phyloP scores from a whole-genome alignment of 768 basidiomycete species.

The Pholiota conissans region DNA sequence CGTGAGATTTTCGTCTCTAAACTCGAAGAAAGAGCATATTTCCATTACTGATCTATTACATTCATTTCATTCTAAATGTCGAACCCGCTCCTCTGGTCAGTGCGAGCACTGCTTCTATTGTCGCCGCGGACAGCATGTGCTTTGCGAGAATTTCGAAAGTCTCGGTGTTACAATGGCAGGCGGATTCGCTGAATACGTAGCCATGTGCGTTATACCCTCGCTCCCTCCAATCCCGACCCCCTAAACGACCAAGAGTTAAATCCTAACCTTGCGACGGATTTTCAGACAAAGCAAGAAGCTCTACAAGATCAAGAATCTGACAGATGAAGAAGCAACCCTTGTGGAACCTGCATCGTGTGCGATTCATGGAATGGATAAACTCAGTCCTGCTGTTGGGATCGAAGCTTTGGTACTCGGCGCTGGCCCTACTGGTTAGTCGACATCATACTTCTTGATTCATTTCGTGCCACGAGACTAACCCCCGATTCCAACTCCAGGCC shows the following conservation, averaged over 20 bases:
- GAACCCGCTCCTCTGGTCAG: slow-evolving; percentile 33
- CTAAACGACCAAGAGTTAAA: not conserved
- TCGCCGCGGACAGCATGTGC: slow-evolving; percentile 72
- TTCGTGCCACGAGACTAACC: slow-evolving; percentile 2
- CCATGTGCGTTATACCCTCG: slow-evolving; percentile 53
- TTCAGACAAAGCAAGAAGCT: slow-evolving; percentile 59
- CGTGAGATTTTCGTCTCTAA: slow-evolving; percentile 36
- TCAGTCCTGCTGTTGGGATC: slow-evolving; percentile 76
- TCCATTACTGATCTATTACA: not conserved
- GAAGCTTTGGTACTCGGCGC: slow-evolving; percentile 86
- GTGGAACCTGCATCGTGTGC: slow-evolving; percentile 91
- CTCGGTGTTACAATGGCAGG: slow-evolving; percentile 80
- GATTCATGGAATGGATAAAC: slow-evolving; percentile 88
- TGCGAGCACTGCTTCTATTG: slow-evolving; percentile 88
- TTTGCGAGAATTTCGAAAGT: slow-evolving; percentile 87
- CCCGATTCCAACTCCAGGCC: slow-evolving; percentile 30
- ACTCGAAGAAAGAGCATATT: not conserved
- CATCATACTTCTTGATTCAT: slow-evolving; percentile 22
- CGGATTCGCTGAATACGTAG: slow-evolving; percentile 88
- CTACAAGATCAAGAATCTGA: slow-evolving; percentile 86
- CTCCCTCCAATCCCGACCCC: not conserved
- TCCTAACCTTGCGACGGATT: slow-evolving; percentile 12
- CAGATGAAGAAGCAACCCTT: slow-evolving; percentile 85
- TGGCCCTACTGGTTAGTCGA: slow-evolving; percentile 65
- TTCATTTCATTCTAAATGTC: not conserved